A percentile compares a stretch with the other conserved stretches of the same genome.
phyloP scores from a whole-genome alignment of 371 early-diverging fungal genomes.

The Mucor piriformis region DNA sequence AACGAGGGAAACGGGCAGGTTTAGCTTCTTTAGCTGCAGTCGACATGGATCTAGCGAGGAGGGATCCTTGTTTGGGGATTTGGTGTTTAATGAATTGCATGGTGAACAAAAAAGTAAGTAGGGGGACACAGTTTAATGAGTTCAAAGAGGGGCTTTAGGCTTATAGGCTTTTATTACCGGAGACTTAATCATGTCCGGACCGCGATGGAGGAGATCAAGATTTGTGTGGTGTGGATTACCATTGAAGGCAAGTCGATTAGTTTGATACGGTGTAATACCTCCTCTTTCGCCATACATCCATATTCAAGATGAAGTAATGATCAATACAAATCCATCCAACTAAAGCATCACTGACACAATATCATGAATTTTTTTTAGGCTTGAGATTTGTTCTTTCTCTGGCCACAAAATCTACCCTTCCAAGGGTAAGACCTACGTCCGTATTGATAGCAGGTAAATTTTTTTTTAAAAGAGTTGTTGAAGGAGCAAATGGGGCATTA shows the following conservation, averaged over 20 bases:
- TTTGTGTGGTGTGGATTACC: not conserved
- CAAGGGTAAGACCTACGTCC: conserved; percentile 93
- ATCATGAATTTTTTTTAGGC: conserved; percentile 47
- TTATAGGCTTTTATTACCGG: not conserved
- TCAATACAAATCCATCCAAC: conserved; percentile 3
- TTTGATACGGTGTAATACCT: conserved; percentile 5
- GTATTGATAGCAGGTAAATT: conserved; percentile 80
- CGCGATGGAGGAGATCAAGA: not conserved
- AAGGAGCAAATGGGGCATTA: not conserved
- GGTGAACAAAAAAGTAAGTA: not conserved
- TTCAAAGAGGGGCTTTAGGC: not conserved
- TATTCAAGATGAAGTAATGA: conserved; percentile 25
- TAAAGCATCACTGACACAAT: not conserved
- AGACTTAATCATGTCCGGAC: not conserved
- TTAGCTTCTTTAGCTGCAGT: not conserved
- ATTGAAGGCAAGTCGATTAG: not conserved
- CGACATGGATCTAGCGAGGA: not conserved
- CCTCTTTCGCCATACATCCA: conserved; percentile 29
- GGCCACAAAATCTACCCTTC: conserved; percentile 99
- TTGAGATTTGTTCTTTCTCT: conserved; percentile 94
- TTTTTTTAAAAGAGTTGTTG: not conserved
- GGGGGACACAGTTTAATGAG: not conserved
- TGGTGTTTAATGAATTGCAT: conserved; percentile 9
- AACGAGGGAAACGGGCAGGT: conserved; percentile 7
- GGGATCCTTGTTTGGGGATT: not conserved